Base-by-base conservation (phyloP, 1,284 basidiomycete species). In the Ganoderma sp. region DNA sequence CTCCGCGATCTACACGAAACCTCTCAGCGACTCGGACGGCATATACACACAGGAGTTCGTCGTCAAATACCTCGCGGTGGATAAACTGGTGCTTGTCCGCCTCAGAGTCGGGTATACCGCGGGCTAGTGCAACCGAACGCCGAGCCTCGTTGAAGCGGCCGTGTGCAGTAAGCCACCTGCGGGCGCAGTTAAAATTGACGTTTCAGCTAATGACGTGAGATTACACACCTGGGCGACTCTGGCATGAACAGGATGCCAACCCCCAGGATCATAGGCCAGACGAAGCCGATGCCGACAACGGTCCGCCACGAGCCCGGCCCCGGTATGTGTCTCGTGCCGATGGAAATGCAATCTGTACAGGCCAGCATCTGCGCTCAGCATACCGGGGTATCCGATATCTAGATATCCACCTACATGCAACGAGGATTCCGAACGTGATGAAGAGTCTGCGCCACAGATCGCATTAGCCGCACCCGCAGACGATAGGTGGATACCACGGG, bases 191-290 rank as follows among this genome's bases (percentile, higher is more conserved):
- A 8, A 12, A 12, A 15, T 61, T 12, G 2, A 17, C n/a, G 7
- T 22, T 69, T 75, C 88, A 82, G 85, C 42, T 15, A 32, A 32
- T 41, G 45, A 84, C 42, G 88, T 88, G 75, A 88, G 88, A 50
- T 37, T 15, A 67, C 66, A 15, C 68, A 82, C 81, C 88, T 79
- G n/a, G 92, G 91, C 60, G 85, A 87, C 78, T 93, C 91, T 25
- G 91, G 92, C 87, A 93, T 91, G 75, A 92, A 89, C 17, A 89
- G 75, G 71, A 94, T 94, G 52, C 90, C 90, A 41, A 88, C 71
- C 39, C 85, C 84, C 10, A 94, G 86, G 62, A 94, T 84, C 62
- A 85, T 75, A 3, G 90, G 87, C 86, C 90, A 94, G 66, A 90
- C 78, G 73, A 95, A 83, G 42, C 92, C 89, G 67, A 93, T 83